phyloP scores from a whole-genome alignment of 768 basidiomycete species.

The Xanthoconium purpureum region DNA sequence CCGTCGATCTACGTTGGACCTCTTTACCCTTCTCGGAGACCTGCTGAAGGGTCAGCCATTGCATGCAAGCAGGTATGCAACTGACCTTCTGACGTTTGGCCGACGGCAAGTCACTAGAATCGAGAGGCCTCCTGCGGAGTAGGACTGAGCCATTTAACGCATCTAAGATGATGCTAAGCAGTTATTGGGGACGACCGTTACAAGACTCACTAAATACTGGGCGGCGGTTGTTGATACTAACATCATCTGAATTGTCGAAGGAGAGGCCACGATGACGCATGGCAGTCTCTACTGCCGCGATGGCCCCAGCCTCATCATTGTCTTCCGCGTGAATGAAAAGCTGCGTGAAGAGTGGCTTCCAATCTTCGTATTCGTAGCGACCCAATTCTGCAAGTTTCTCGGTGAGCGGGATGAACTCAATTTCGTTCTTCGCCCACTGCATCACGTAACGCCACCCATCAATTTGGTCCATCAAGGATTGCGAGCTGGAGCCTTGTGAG shows the following conservation, averaged over 20 bases:
- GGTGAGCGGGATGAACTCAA: not conserved
- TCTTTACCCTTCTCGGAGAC: not conserved
- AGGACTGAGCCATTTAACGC: not conserved
- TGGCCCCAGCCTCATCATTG: not conserved
- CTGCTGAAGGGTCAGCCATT: not conserved
- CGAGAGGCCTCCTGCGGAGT: not conserved
- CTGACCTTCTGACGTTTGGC: not conserved
- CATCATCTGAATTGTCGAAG: too few relatives aligned
- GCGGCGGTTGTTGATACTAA: too few relatives aligned
- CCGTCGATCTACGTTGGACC: not conserved
- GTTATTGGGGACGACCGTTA: not conserved
- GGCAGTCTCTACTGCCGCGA: not conserved
- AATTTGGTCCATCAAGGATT: not conserved
- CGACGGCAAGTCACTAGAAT: not conserved
- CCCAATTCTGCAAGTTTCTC: not conserved
- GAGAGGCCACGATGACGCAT: too few relatives aligned
- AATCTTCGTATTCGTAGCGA: not conserved
- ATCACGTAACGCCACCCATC: not conserved
- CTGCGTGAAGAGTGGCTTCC: not conserved
- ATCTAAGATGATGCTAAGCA: not conserved
- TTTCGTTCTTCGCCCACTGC: not conserved
- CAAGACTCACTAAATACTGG: not conserved
- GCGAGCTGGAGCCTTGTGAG: too few relatives aligned
- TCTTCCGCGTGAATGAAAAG: not conserved
- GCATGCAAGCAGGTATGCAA: not conserved